Evolutionary conservation across 2,329 filamentous ascomycete species (phyloP), one percentile per base, ranked within the genome.

Genomic region (Reticulascus tulasneorum): DNA sequence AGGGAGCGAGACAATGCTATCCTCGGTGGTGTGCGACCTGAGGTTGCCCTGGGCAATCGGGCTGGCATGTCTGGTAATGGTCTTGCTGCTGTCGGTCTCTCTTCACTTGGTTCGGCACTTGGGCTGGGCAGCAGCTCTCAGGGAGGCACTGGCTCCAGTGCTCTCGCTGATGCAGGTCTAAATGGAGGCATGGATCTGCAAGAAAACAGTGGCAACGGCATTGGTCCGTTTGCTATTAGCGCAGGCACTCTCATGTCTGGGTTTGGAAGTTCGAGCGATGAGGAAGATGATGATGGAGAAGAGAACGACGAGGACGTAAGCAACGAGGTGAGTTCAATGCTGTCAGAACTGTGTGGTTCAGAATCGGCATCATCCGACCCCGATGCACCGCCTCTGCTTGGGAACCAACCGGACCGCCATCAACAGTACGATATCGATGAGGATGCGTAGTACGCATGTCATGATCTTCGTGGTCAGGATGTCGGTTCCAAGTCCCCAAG

Each of bases 1-100:
- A 75, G 93, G 37, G 93, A 98, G 63, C 80, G 91, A 45, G 93
- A 98, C 55, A 98, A 98, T 56, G 93, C 93, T n/a, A 95, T 97
- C 35, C 80, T 98, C 6, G 93, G 93, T 29, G 93, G 93, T 6
- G 90, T 97, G 9, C 79, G 93, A 42, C 93, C 93, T 1, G 93
- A 97, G 49, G 84, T 94, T 58, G 85, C 86, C 16, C 77, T 94
- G 50, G 87, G 83, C 26, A 85, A 89, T 52, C 78, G 90, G 37
- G 79, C 82, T 33, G 79, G 79, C 32, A 60, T 65, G 54, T 61
- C 60, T 15, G 59, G 59, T 37, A 59, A 58, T 37, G 58, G 62
- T 15, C 55, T 71, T 6, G 62, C 64, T 9, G 63, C 62, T 7
- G 63, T 63, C 37, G 65, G 66, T 2, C 53, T 70, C 2, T 61